Evolutionary conservation across 495 filamentous ascomycete species (phyloP), one percentile per base, ranked within the genome.

Genomic region (Xylaria intraflava): DNA sequence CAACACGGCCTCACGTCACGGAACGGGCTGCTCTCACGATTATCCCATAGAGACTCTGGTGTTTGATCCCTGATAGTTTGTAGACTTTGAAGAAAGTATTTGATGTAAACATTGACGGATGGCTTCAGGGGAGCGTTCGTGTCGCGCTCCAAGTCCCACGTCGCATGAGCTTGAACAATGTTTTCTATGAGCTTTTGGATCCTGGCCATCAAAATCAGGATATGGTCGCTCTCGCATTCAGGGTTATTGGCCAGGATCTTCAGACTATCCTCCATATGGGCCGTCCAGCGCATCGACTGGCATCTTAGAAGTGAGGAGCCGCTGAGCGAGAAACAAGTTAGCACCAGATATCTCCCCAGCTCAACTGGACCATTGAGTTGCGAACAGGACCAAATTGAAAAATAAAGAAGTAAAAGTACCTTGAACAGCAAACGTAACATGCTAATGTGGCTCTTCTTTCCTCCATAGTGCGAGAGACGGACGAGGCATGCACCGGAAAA

Each of bases 221-320:
- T 31, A 33, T 54, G 49, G 56, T 67, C 65, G 7, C 59, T 48
- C 19, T 45, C 40, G 23, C 57, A 60, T 30, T 65, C 59, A 6
- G 65, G 57, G 2, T 56, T 26, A 1, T 46, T 30, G 14, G 60
- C 48, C 9, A 67, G 49, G 17, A 63, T 49, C 19, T 61, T 53
- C 4, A 67, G 60, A 26, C 57, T 65, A 14, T 63, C 65, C 22
- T 67, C 65, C 65, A 67, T 65, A 19, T 65, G 60, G 4, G 60
- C 19, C 2, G 62, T 67, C 65, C 65, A 67, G 5, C 62, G 57
- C 65, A 67, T 67, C 26, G 65, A 47, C 14, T 56, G 53, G 16
- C 46, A 54, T 44, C 56, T 50, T 58, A 65, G n/a, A 45, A 65
- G 51, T 49, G 57, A 56, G 16, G 69, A 60, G 12, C 67, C 61